phyloP scores from a whole-genome alignment of 2,329 filamentous ascomycete species.

The Aspergillus cejpii region DNA sequence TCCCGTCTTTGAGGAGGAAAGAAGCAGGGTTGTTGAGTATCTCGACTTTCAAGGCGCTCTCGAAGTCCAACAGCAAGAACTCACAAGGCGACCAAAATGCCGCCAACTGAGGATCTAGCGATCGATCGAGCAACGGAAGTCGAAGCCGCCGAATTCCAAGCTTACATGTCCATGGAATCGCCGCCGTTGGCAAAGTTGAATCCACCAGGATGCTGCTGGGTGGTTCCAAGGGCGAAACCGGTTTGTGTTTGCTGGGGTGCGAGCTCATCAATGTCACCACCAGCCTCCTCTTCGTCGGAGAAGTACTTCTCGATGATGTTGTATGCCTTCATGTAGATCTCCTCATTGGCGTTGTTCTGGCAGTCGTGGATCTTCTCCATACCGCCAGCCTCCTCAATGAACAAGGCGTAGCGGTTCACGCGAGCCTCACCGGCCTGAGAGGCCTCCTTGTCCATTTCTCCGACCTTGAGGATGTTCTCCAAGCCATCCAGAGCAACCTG shows the following conservation, averaged over 20 bases:
- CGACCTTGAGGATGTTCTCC: slow-evolving; percentile 99
- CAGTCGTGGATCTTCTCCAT: slow-evolving; percentile 99
- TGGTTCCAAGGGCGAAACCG: slow-evolving; percentile 64
- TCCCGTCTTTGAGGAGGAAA: neutral
- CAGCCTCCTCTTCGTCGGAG: slow-evolving; percentile 87
- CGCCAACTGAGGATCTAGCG: too few species aligned
- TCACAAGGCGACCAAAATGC: too few species aligned
- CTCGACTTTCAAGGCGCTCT: slow-evolving; percentile 3
- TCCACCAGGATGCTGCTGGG: slow-evolving; percentile 62
- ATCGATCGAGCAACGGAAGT: too few species aligned
- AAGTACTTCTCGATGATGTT: slow-evolving; percentile 99
- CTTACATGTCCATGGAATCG: slow-evolving; percentile 70
- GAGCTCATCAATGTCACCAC: slow-evolving; percentile 71
- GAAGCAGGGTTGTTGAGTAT: neutral
- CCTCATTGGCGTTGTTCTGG: slow-evolving; percentile 99
- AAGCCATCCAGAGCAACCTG: slow-evolving; percentile 95
- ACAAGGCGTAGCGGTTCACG: slow-evolving; percentile 94
- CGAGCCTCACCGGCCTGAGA: slow-evolving; percentile 43
- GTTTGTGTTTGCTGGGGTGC: slow-evolving; percentile 63
- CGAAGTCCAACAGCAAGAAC: too few species aligned
- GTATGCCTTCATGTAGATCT: slow-evolving; percentile 99
- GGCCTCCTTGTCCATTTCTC: slow-evolving; percentile 95
- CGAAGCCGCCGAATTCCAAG: neutral
- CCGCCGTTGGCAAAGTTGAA: slow-evolving; percentile 85
- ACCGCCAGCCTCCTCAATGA: slow-evolving; percentile 96